Evolutionary conservation across 1,139 yeast species (phyloP).

Genomic region (Taiozyma onychis): DNA sequence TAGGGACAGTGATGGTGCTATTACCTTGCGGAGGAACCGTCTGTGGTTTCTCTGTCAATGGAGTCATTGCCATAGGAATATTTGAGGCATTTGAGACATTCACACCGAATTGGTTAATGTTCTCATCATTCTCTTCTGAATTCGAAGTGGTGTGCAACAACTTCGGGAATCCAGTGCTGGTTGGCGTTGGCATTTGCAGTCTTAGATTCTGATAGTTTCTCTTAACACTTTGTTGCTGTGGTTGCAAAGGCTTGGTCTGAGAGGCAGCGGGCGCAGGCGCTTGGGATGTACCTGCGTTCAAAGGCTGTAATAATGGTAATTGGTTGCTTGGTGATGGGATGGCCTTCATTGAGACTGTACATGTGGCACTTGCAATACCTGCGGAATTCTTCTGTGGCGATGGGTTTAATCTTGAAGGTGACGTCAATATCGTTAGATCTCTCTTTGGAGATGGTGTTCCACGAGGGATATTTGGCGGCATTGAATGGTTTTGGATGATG

Average conservation of each 20-base stretch:
- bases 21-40: neutral
- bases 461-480: slow-evolving; percentile 13
- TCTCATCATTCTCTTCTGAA: slow-evolving; percentile 25
- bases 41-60: slow-evolving; percentile 55
- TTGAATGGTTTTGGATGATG: slow-evolving; percentile 1
- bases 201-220: slow-evolving; percentile 35
- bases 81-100: slow-evolving; percentile 42
- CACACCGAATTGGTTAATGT: slow-evolving; percentile 62
- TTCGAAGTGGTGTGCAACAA: slow-evolving; percentile 25
- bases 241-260: neutral
- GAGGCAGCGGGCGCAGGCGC: slow-evolving; percentile 9
- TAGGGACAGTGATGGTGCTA: slow-evolving; percentile 5
- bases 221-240: slow-evolving; percentile 17
- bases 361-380: neutral
- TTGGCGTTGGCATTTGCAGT: slow-evolving; percentile 46
- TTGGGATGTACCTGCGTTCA: slow-evolving; percentile 12
- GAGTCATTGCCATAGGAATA: slow-evolving; percentile 67
- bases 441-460: slow-evolving; percentile 24
- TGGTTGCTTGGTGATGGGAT: slow-evolving; percentile 20
- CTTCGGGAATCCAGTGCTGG: slow-evolving; percentile 28
- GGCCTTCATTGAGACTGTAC: slow-evolving; percentile 21
- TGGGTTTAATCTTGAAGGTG: slow-evolving; percentile 18
- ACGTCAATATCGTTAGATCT: slow-evolving; percentile 11
- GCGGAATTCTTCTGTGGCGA: slow-evolving; percentile 18
- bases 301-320: slow-evolving; percentile 23